Evolutionary conservation across 768 basidiomycete genomes (phyloP), one percentile per base, ranked within the genome.

Genomic region (Trametes maxima): DNA sequence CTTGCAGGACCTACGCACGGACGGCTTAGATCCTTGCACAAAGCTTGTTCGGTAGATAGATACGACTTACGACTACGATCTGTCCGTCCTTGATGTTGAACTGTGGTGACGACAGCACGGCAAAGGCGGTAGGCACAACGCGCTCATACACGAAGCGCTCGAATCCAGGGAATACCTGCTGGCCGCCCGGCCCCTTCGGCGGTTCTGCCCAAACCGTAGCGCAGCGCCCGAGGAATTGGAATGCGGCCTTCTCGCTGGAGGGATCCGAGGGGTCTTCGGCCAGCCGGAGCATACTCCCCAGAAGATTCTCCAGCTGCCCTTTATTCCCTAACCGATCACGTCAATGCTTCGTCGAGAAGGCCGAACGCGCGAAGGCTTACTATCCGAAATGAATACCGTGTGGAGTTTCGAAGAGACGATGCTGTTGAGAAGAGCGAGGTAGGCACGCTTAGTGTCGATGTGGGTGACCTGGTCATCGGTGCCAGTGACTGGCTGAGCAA

Each of bases 1-100:
- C 97, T 65, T 91, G 85, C 21, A 98, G 78, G 54, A 95, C 89
- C 95, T 98, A 16, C 19, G 11, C 2, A 40, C 3, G 39, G 8
- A n/a, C n/a, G 10, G 7, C 40, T 28, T 7, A 3, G 2, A 5
- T 45, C 45, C 11, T 24, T 19, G 19, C 1, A 21, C 7, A 46
- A 33, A 33, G 28, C 22, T 13, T 13, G 21, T 22, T 6, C 2
- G 51, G 17, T 16, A 39, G 14, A 52, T n/a, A 39, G 40, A 8
- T 45, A 22, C 8, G 28, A 74, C 92, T 70, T 68, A 95, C 95
- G 69, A 88, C 83, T 51, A 89, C 79, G 69, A 89, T 86, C 68
- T 94, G 92, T 2, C 92, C 94, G 70, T 97, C 94, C 70, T 92
- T 92, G 65, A 89, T 78, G 70, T 95, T 95, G 72, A 97, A 92